Base-by-base conservation (phyloP, 75 land plant species). In the Ceratopteris richardii region DNA sequence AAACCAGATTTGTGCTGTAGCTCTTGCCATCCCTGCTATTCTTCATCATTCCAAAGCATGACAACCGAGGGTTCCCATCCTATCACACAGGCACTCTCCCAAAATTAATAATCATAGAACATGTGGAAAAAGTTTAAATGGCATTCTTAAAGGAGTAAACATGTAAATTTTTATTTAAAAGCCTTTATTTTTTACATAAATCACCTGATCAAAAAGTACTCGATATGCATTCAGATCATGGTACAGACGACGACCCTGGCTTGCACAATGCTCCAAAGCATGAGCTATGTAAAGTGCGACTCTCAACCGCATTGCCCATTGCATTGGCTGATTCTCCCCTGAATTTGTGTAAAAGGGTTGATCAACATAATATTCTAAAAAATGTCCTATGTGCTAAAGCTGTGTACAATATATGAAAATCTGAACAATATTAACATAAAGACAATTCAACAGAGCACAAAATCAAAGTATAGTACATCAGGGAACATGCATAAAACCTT, bases 321-420 rank as follows among this genome's bases (percentile, higher is more conserved):
- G 80, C 81, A 85, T 78, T 21, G 86, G 88, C 61, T 82, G 82
- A 51, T 54, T 67, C 65, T 85, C 88, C 88, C 88, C 88, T 85
- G 62, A 46, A 46, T 3, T 33, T 33, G 37, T 4, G 9, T 33
- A n/a, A n/a, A n/a, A n/a, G n/a, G n/a, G n/a, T n/a, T n/a, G n/a
- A n/a, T n/a, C n/a, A n/a, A n/a, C n/a, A n/a, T n/a, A n/a, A n/a
- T n/a, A n/a, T n/a, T n/a, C n/a, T n/a, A n/a, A n/a, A n/a, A n/a
- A n/a, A n/a, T n/a, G n/a, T n/a, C n/a, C n/a, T n/a, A n/a, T n/a
- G n/a, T n/a, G n/a, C n/a, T n/a, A n/a, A n/a, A n/a, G n/a, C n/a
- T n/a, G n/a, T n/a, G n/a, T n/a, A n/a, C n/a, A n/a, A n/a, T n/a
- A n/a, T n/a, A n/a, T n/a, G n/a, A n/a, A n/a, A n/a, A n/a, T n/a